Evolutionary conservation across 164 flowering plant genomes (phyloP).

Genomic region (Nymphaea colorata): DNA sequence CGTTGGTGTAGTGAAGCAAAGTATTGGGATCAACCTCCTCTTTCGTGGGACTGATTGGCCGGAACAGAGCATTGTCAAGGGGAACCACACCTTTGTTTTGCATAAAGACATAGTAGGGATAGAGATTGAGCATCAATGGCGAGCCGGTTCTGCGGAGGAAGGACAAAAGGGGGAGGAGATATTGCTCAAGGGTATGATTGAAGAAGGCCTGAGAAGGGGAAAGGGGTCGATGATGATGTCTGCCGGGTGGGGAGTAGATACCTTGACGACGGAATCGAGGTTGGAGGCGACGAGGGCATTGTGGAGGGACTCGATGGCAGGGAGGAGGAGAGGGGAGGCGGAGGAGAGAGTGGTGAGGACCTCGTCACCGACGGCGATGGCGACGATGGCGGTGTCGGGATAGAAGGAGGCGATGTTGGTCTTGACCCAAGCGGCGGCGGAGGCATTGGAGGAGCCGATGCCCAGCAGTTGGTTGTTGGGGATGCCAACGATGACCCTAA

Average conservation of each 20-base stretch:
- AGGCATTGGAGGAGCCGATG: slow-evolving; percentile 71
- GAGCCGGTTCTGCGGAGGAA: slow-evolving; percentile 61
- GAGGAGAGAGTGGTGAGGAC: slow-evolving; percentile 68
- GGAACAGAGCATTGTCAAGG: slow-evolving; percentile 63
- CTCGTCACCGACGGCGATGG: slow-evolving; percentile 86
- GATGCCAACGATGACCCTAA: slow-evolving; percentile 68
- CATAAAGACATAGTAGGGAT: slow-evolving; percentile 96
- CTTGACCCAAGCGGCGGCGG: slow-evolving; percentile 79
- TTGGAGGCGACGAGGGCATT: slow-evolving; percentile 61
- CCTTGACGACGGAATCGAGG: slow-evolving; percentile 49
- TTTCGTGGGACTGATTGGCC: slow-evolving; percentile 72
- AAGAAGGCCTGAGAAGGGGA: slow-evolving; percentile 98
- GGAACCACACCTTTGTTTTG: slow-evolving; percentile 92
- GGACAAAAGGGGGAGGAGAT: slow-evolving; percentile 44
- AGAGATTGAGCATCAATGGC: slow-evolving; percentile 88
- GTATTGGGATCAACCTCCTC: slow-evolving; percentile 98
- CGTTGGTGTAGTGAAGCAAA: slow-evolving; percentile 84
- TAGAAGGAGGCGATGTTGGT: slow-evolving; percentile 59
- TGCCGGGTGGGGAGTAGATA: slow-evolving; percentile 86
- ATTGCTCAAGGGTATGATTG: slow-evolving; percentile 45
- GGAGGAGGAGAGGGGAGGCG: slow-evolving; percentile 66
- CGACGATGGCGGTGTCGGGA: slow-evolving; percentile 69
- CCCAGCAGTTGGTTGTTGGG: slow-evolving; percentile 91
- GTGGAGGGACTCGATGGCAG: slow-evolving; percentile 77
- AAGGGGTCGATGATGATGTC: slow-evolving; percentile 75